Evolutionary conservation across 2,329 filamentous ascomycete species (phyloP).

Genomic region (Beauveria caledonica): DNA sequence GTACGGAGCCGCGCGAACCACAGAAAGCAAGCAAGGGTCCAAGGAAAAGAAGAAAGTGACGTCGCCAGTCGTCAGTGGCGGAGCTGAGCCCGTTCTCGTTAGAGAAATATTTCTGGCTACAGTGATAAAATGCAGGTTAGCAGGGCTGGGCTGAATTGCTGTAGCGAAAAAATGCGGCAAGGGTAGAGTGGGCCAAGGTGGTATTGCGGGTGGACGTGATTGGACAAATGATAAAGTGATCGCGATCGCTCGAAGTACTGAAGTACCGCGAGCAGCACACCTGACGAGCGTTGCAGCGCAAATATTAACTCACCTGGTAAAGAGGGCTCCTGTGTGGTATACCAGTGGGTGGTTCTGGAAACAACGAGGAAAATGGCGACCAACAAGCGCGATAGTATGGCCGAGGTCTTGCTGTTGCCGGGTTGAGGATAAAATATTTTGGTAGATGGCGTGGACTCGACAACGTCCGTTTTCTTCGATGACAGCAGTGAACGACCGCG

Average conservation of each 20-base stretch:
- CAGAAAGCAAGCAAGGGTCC: background rate
- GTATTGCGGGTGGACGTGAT: background rate
- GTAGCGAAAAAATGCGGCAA: background rate
- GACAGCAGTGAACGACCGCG: too few species aligned
- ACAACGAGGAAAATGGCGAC: background rate
- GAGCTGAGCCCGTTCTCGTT: background rate
- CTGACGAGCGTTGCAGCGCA: background rate
- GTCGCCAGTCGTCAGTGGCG: conserved; percentile 6
- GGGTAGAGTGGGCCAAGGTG: background rate
- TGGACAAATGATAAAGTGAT: background rate
- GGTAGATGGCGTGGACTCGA: too few species aligned
- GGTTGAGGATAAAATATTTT: background rate
- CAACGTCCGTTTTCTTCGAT: too few species aligned
- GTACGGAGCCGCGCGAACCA: background rate
- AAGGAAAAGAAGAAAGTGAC: background rate
- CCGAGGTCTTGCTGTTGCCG: background rate
- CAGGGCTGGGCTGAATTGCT: background rate
- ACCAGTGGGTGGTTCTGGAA: background rate
- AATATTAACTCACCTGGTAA: background rate
- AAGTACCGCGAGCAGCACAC: background rate
- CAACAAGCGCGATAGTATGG: background rate
- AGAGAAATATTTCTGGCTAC: background rate
- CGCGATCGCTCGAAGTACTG: background rate
- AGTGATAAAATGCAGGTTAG: background rate
- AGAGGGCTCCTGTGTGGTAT: too few species aligned